phyloP scores from a whole-genome alignment of 495 filamentous ascomycete genomes.

The Arthonia radiata region DNA sequence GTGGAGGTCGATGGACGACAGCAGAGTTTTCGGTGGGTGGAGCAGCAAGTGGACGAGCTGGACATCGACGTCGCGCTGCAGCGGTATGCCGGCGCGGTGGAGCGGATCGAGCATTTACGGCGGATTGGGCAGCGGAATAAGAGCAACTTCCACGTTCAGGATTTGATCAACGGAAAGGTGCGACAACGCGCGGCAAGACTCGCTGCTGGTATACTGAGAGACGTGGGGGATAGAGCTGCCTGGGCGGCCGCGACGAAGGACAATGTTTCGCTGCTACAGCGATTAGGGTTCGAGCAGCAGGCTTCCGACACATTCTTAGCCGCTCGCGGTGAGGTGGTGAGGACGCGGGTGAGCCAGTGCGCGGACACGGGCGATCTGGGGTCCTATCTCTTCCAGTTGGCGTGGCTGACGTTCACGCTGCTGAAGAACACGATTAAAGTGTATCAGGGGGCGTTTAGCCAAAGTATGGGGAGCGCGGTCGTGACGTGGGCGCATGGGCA shows the following conservation, averaged over 20 bases:
- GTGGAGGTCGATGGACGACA: constrained; percentile 94
- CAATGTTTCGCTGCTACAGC: constrained; percentile 58
- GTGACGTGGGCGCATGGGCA: constrained; percentile 93
- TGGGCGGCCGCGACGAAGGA: constrained; percentile 42
- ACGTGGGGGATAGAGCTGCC: constrained; percentile 47
- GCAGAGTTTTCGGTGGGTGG: constrained; percentile 85
- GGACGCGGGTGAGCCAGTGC: constrained; percentile 65
- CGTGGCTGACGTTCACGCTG: constrained; percentile 83
- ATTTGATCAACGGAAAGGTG: constrained; percentile 70
- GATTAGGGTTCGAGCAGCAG: constrained; percentile 71
- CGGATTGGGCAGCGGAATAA: constrained; percentile 54
- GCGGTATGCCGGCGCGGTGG: constrained; percentile 62
- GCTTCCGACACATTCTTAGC: constrained; percentile 70
- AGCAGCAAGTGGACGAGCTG: constrained; percentile 82
- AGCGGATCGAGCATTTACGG: constrained; percentile 57
- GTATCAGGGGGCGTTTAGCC: constrained; percentile 74
- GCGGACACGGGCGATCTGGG: constrained; percentile 82
- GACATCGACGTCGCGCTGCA: constrained; percentile 91
- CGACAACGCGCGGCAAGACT: constrained; percentile 65
- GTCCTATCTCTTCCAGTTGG: constrained; percentile 85
- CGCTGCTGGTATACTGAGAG: constrained; percentile 43
- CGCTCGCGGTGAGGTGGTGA: constrained; percentile 47
- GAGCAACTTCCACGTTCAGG: constrained; percentile 61
- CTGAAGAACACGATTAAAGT: constrained; percentile 75
- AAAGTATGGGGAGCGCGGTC: constrained; percentile 64